phyloP scores from a whole-genome alignment of 2,329 filamentous ascomycete genomes.

The Curvularia hawaiiensis region DNA sequence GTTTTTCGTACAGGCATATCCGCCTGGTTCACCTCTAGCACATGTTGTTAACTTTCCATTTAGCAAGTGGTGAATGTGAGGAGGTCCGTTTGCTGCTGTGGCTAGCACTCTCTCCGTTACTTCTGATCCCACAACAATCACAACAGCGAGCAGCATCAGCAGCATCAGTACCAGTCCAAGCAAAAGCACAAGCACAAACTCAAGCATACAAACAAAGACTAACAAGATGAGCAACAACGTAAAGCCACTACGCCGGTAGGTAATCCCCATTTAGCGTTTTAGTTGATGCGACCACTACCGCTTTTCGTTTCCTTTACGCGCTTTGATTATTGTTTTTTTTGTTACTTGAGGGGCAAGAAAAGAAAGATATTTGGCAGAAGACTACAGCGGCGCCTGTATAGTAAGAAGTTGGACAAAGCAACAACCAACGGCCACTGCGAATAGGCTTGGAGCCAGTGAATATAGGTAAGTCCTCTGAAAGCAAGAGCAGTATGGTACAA shows the following conservation, averaged over 20 bases:
- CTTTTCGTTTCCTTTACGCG: background rate
- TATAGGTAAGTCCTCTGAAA: background rate
- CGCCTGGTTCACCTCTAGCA: background rate
- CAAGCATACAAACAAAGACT: background rate
- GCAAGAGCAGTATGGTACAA: background rate
- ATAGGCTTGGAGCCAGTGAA: background rate
- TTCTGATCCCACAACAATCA: background rate
- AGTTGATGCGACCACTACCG: background rate
- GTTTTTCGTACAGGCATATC: too few species aligned
- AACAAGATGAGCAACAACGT: background rate
- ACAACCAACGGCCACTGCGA: background rate
- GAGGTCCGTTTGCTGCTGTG: background rate
- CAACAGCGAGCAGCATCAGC: background rate
- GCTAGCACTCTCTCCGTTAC: background rate
- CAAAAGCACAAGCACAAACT: too few species aligned
- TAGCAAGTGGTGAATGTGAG: background rate
- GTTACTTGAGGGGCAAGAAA: background rate
- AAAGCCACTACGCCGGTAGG: background rate
- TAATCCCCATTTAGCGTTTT: background rate
- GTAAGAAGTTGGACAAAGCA: background rate
- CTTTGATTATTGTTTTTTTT: background rate
- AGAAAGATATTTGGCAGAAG: background rate
- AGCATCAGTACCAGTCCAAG: too few species aligned
- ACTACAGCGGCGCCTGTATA: background rate
- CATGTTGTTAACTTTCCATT: background rate